These are phyloP conservation scores for Parasitella parasitica DNA, from an alignment of 371 early-diverging fungal genomes.

Conservation along the genomic window DNA sequence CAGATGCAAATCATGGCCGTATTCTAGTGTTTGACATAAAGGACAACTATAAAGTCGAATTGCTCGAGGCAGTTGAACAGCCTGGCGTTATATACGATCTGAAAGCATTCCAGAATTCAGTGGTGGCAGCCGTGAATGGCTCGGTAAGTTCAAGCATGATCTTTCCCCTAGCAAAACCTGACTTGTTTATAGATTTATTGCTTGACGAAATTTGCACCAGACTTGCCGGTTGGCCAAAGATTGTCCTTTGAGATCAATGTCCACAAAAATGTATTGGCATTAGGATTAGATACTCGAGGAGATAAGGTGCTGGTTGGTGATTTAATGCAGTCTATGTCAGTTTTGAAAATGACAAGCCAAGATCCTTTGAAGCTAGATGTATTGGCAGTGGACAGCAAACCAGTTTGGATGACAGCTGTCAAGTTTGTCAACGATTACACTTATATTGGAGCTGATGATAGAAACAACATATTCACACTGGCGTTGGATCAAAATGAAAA, in stretches of 20 bases:
- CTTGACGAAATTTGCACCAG: conserved; percentile 27
- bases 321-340: conserved; percentile 75
- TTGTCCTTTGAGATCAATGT: conserved; percentile 30
- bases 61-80: conserved; percentile 38
- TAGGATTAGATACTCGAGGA: conserved; percentile 62
- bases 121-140: conserved; percentile 57
- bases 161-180: not conserved
- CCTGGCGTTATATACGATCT: conserved; percentile 55
- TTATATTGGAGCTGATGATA: conserved; percentile 64
- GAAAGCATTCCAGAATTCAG: conserved; percentile 34
- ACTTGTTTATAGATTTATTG: conserved; percentile 35
- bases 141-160: conserved; percentile 51
- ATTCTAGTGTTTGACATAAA: conserved; percentile 56
- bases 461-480: conserved; percentile 62
- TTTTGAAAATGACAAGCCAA: conserved; percentile 41
- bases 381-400: conserved; percentile 62
- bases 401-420: conserved; percentile 71
- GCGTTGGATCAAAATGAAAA: conserved; percentile 21
- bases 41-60: conserved; percentile 30
- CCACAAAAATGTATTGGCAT: conserved; percentile 59
- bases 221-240: conserved; percentile 23
- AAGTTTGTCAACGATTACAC: conserved; percentile 62
- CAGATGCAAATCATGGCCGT: conserved; percentile 53
- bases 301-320: conserved; percentile 86
- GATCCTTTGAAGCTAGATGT: conserved; percentile 48